These are phyloP conservation scores for Zygoascus sp. DNA, from an alignment of 1,139 yeast genomes.

Conservation along the genomic window DNA sequence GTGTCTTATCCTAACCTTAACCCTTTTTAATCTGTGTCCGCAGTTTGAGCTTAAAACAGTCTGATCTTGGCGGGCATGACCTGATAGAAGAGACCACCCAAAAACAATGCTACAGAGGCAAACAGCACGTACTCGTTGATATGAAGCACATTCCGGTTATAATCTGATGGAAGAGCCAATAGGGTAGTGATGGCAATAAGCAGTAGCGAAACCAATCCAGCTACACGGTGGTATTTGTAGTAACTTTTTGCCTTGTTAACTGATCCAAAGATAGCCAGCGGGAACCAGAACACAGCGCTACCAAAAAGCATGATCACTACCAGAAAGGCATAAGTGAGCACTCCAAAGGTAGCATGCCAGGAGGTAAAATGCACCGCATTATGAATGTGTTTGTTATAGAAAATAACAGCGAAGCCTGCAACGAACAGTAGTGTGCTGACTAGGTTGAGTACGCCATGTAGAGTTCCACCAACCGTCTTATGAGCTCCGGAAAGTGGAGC, in stretches of 20 bases:
- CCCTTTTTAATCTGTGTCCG: no score
- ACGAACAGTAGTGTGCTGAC: conserved; percentile 21
- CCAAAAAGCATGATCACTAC: conserved; percentile 25
- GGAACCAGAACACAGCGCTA: conserved; percentile 28
- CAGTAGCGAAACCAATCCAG: conserved; percentile 27
- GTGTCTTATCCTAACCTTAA: no score
- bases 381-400: conserved; percentile 27
- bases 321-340: conserved; percentile 23
- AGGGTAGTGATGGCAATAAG: conserved; percentile 23
- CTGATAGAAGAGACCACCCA: conserved; percentile 18
- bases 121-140: conserved; percentile 19
- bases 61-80: conserved; percentile 17
- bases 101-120: conserved; percentile 21
- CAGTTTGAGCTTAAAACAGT: no score
- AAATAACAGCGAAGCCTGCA: conserved; percentile 24
- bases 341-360: conserved; percentile 32
- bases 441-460: conserved; percentile 30
- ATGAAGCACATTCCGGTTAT: conserved; percentile 26
- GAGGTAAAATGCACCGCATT: conserved; percentile 29
- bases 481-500: conserved; percentile 23
- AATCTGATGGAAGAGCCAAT: conserved; percentile 29
- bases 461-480: conserved; percentile 26
- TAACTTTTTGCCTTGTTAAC: conserved; percentile 26
- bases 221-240: conserved; percentile 32
- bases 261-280: conserved; percentile 28